Percentiles rank a stretch among this genome's conserved stretches.
phyloP scores from a whole-genome alignment of 192 early-diverging fungal genomes.

The Backusella tuberculispora region DNA sequence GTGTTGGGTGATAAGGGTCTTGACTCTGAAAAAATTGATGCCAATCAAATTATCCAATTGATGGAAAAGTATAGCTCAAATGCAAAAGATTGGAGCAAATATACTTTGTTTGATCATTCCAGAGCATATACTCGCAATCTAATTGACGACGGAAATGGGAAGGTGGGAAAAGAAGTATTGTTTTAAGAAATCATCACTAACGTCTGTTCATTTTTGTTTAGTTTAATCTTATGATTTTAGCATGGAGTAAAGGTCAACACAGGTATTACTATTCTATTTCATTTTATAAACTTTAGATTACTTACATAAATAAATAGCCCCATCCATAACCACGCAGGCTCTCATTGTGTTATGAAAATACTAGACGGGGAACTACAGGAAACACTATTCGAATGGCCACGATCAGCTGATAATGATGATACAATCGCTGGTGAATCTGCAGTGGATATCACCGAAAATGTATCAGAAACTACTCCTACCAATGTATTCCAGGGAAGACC shows the following conservation, averaged over 20 bases:
- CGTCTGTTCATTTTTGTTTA: conserved; percentile 15
- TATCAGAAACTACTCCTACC: conserved; percentile 28
- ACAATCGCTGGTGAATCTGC: conserved; percentile 31
- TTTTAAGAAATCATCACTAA: conserved; percentile 1
- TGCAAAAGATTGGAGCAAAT: conserved; percentile 73
- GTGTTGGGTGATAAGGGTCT: conserved; percentile 63
- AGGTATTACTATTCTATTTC: conserved; percentile 42
- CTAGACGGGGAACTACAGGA: conserved; percentile 82
- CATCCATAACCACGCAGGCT: conserved; percentile 89
- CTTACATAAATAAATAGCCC: conserved; percentile 54
- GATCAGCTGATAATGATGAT: conserved; percentile 17
- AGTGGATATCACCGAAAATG: conserved; percentile 35
- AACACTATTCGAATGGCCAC: conserved; percentile 78
- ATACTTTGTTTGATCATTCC: conserved; percentile 71
- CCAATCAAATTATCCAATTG: conserved; percentile 57
- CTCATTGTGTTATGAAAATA: conserved; percentile 93
- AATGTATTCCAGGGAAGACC: conserved; percentile 25
- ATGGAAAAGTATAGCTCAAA: conserved; percentile 75
- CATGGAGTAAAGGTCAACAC: conserved; percentile 75
- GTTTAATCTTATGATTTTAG: conserved; percentile 91
- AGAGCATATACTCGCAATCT: conserved; percentile 85
- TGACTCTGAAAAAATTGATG: conserved; percentile 57
- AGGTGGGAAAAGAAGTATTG: conserved; percentile 36
- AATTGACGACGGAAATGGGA: conserved; percentile 89
- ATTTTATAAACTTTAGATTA: conserved; percentile 11